Conservation (phyloP, 108 stramenopile genomes). For the Cyclotella kingstonii region DNA sequence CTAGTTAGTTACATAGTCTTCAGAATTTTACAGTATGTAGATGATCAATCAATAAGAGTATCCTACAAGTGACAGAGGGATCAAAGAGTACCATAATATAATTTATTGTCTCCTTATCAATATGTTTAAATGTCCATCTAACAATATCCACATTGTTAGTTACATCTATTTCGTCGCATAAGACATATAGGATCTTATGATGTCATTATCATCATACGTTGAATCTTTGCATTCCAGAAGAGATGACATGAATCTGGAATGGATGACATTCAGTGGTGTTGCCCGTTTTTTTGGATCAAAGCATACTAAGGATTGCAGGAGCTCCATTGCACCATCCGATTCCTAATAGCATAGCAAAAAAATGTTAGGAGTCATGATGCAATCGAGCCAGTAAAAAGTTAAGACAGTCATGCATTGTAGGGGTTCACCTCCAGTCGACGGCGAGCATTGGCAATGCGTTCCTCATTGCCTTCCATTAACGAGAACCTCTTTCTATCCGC, state of each 20-base stretch:
- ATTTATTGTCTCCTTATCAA: slow-evolving; percentile 3
- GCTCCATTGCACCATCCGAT: slow-evolving; percentile 83
- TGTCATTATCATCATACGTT: slow-evolving; percentile 28
- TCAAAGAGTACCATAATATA: not conserved
- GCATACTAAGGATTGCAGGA: slow-evolving; percentile 58
- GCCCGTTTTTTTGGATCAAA: slow-evolving; percentile 72
- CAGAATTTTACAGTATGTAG: too few relatives aligned
- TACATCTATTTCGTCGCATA: slow-evolving; percentile 15
- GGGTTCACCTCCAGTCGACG: slow-evolving; percentile 35
- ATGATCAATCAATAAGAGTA: too few relatives aligned
- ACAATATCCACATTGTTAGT: slow-evolving; percentile 8
- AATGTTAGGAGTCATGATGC: not conserved
- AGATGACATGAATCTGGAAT: slow-evolving; percentile 70
- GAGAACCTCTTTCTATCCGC: slow-evolving; percentile 63
- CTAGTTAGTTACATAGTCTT: too few relatives aligned
- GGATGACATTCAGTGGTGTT: slow-evolving; percentile 71
- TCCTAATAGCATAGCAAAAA: slow-evolving; percentile 12
- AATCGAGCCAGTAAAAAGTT: not conserved
- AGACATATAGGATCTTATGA: slow-evolving; percentile 46
- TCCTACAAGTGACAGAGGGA: too few relatives aligned
- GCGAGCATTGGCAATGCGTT: slow-evolving; percentile 65
- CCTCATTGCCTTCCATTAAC: slow-evolving; percentile 56
- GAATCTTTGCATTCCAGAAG: slow-evolving; percentile 53
- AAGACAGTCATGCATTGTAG: not conserved
- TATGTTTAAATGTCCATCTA: slow-evolving; percentile 1